A percentile compares a stretch with the other conserved stretches of the same genome.
phyloP scores from a whole-genome alignment of 371 early-diverging fungal species.

The Coemansia sp. region DNA sequence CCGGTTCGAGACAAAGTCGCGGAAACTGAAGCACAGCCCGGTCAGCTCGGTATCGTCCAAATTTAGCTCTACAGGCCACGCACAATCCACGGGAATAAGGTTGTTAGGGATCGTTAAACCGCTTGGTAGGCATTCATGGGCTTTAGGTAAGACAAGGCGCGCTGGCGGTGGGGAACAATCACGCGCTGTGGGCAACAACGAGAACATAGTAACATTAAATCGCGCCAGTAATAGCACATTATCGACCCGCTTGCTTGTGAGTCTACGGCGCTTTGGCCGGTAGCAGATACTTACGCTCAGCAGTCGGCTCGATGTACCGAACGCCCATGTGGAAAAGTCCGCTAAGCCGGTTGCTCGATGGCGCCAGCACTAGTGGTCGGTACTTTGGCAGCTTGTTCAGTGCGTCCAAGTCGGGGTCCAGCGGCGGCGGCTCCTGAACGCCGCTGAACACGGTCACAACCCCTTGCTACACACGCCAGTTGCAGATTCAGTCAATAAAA shows the following conservation, averaged over 20 bases:
- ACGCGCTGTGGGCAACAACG: not conserved
- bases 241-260: no score
- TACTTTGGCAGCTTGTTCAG: slow-evolving; percentile 37
- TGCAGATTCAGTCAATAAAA: not conserved
- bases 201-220: slow-evolving; percentile 4
- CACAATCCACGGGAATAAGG: no score
- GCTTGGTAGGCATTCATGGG: no score
- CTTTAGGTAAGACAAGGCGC: no score
- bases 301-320: slow-evolving; percentile 49
- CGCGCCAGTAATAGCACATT: not conserved
- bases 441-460: slow-evolving; percentile 48
- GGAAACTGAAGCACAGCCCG: slow-evolving; percentile 46
- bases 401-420: slow-evolving; percentile 44
- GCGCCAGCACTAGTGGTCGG: slow-evolving; percentile 46
- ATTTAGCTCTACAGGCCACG: slow-evolving; percentile 27
- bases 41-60: slow-evolving; percentile 48
- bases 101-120: no score
- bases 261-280: not conserved
- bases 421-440: slow-evolving; percentile 36
- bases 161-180: no score
- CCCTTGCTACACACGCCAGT: slow-evolving; percentile 36
- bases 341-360: slow-evolving; percentile 40
- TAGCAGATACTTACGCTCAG: slow-evolving; percentile 38
- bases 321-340: slow-evolving; percentile 41
- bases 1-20: slow-evolving; percentile 41